Evolutionary conservation across 129 eudicot genomes (phyloP).

Genomic region (Artemisia tridentata): DNA sequence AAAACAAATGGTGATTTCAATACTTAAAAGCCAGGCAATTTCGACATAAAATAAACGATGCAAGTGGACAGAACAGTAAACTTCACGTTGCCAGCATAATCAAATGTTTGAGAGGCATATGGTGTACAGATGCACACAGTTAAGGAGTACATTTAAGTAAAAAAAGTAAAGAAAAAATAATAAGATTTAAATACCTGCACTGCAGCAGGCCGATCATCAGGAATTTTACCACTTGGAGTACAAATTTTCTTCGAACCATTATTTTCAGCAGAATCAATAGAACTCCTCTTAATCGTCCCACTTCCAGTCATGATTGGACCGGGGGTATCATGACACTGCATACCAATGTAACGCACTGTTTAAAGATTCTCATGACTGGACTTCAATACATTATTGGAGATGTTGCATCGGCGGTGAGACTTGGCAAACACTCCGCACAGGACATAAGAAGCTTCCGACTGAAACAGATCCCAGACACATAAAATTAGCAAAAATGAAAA

Average conservation of each 20-base stretch:
- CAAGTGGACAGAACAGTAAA: too few relatives aligned
- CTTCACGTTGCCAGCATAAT: too few relatives aligned
- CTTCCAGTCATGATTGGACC: slow-evolving; percentile 18
- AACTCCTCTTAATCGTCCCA: slow-evolving; percentile 14
- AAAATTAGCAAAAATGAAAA: not conserved
- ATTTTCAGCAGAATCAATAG: slow-evolving; percentile 27
- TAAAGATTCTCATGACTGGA: slow-evolving; percentile 41
- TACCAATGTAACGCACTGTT: slow-evolving; percentile 47
- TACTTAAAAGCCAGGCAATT: too few relatives aligned
- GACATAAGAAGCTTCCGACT: slow-evolving; percentile 54
- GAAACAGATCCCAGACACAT: slow-evolving; percentile 22
- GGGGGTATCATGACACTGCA: slow-evolving; percentile 51
- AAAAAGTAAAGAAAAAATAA: slow-evolving; percentile 13
- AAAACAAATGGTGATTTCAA: too few relatives aligned
- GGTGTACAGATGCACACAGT: too few relatives aligned
- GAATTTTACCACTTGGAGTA: slow-evolving; percentile 19
- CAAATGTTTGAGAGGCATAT: too few relatives aligned
- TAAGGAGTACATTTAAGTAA: slow-evolving; percentile 2
- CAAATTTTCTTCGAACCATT: slow-evolving; percentile 27
- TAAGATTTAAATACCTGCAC: slow-evolving; percentile 35
- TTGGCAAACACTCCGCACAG: slow-evolving; percentile 60
- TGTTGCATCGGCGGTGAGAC: slow-evolving; percentile 32
- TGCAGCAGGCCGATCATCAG: slow-evolving; percentile 18
- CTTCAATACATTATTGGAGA: slow-evolving; percentile 39
- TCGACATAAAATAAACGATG: too few relatives aligned